A percentile compares a stretch with the other conserved stretches of the same genome.
phyloP scores from a whole-genome alignment of 495 filamentous ascomycete genomes.

The Podospora pseudocomata region DNA sequence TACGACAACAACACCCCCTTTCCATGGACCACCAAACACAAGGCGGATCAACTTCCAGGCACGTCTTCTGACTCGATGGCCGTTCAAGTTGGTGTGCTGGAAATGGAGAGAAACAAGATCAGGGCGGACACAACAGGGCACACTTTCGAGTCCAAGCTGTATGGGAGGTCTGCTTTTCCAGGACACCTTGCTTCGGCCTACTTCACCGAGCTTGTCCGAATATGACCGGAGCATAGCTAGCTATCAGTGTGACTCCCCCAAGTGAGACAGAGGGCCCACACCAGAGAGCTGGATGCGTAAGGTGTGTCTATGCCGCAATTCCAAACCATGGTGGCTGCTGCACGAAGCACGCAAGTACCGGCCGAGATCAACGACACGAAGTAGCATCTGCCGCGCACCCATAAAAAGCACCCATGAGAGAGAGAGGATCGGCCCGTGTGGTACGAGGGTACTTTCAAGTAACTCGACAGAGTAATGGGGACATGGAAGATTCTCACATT shows the following conservation, averaged over 20 bases:
- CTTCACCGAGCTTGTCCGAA: constrained; percentile 28
- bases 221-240: constrained; percentile 18
- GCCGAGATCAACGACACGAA: constrained; percentile 17
- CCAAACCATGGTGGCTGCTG: background rate
- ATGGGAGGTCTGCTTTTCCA: background rate
- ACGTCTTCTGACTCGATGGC: constrained; percentile 26
- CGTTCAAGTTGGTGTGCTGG: constrained; percentile 26
- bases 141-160: background rate
- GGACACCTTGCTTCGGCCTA: background rate
- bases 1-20: background rate
- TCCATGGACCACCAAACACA: background rate
- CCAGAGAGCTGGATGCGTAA: constrained; percentile 16
- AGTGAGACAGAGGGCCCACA: constrained; percentile 36
- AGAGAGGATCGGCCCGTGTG: constrained; percentile 20
- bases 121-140: background rate
- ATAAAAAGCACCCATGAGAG: constrained; percentile 5
- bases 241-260: constrained; percentile 29
- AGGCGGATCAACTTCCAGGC: constrained; percentile 1
- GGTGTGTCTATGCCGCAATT: background rate
- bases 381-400: constrained; percentile 4
- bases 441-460: background rate
- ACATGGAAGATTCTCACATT: background rate
- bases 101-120: constrained; percentile 10
- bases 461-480: background rate
- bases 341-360: constrained; percentile 14